Base-by-base conservation (phyloP, 2,329 filamentous ascomycete genomes). In the Elsinoe australis region DNA sequence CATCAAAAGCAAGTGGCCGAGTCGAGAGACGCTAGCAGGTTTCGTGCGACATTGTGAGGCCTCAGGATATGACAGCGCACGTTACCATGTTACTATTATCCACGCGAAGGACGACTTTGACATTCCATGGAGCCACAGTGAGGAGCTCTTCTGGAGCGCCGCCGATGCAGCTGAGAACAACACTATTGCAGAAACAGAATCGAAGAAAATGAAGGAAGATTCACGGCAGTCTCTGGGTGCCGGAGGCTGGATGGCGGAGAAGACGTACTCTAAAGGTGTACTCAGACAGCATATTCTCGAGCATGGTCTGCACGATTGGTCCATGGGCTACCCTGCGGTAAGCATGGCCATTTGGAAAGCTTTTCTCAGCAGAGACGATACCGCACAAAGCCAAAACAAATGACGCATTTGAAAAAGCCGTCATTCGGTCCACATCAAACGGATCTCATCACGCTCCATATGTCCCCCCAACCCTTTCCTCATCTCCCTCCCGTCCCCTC, bases 251-350 rank as follows among this genome's bases (percentile, higher is more conserved):
- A 61, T 69, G 7, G 65, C 75, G 39, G 70, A 75, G 45, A 71
- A 71, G 65, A 58, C 54, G 36, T 73, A 71, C 0, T 51, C 59
- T 7, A 65, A 66, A 24, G 77, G 76, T 1, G 48, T 72, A 0
- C 65, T 80, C n/a, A 63, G 71, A 46, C 70, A 78, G 55, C 68
- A 78, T 44, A 73, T 80, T 5, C 50, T 76, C 4, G 75, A 75
- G 58, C 71, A 72, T 53, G 76, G 76, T 0, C 57, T 78, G 12
- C 76, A 80, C 49, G 77, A 80, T 60, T 66, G 69, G 26, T 70
- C 78, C 41, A 79, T 80, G 76, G 71, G 71, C 3, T 74, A 78
- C 58, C 74, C 75, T 1, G 64, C 75, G 3, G 67, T 78, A 0
- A 73, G 69, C 32, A 56, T 74, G 50, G 75, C 76, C 2, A 64